Evolutionary conservation across 164 flowering plant genomes (phyloP), one percentile per base, ranked within the genome.

Genomic region (Amborella trichopoda): DNA sequence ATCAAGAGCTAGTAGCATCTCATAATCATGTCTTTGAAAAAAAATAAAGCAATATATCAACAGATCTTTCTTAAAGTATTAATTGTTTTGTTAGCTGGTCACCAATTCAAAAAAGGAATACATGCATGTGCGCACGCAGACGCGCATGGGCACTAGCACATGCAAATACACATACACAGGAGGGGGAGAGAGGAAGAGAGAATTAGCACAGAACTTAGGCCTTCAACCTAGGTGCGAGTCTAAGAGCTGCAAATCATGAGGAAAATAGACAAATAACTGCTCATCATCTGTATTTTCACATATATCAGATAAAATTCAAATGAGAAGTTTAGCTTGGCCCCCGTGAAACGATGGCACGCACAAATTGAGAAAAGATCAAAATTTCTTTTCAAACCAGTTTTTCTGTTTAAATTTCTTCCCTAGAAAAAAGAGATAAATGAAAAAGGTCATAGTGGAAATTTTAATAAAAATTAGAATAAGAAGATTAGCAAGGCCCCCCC

Each of bases 1-100:
- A 46, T 91, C 99, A 50, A 91, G 95, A 41, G 96, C 78, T 57
- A 82, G 61, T 48, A 87, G 50, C 90, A 81, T 82, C 61, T 91
- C 99, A 61, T 91, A 91, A 58, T 88, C 96, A 70, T 75, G 69
- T 51, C 96, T 91, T 80, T 53, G 67, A 22, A 45, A 21, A 39
- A 25, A 53, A 23, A 40, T 49, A 33, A 44, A 26, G 55, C 21
- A 19, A 38, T 16, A 30, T 16, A 16, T 38, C 18, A 38, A 22
- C 6, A 38, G 16, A 14, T 0, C 34, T 30, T 1, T 9, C 34
- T 30, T 8, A 30, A 30, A 9, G 11, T 14, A 9, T 8, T 30
- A 8, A 9, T 30, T 30, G 14, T 0, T 14, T 30, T 30, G 11
- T 8, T 30, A 14, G 14, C n/a, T n/a, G 14, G 14, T 30, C 34